A percentile compares a stretch with the other conserved stretches of the same genome.
Conservation (phyloP, 192 early-diverging fungal genomes). For the Dispira simplex region DNA sequence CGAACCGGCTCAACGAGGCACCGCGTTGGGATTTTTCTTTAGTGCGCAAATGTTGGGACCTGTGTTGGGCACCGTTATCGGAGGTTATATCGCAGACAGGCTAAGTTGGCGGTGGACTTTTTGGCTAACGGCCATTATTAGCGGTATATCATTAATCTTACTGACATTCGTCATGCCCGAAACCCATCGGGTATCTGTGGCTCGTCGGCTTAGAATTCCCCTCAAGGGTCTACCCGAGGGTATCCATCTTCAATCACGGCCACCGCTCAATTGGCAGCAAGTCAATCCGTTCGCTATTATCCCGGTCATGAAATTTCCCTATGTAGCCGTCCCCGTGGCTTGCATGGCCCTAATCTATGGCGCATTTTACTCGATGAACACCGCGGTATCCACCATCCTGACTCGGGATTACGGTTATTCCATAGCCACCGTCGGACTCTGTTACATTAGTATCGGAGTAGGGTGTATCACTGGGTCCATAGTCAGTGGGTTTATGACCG, state of each 20-base stretch:
- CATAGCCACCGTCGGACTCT: slow-evolving; percentile 25
- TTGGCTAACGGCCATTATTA: slow-evolving; percentile 36
- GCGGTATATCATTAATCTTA: slow-evolving; percentile 26
- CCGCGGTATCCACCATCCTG: slow-evolving; percentile 25
- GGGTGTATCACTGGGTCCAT: slow-evolving; percentile 26
- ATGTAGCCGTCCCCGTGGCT: slow-evolving; percentile 12
- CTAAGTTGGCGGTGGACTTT: slow-evolving; percentile 40
- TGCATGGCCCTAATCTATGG: slow-evolving; percentile 31
- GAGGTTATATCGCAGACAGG: slow-evolving; percentile 28
- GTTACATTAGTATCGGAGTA: slow-evolving; percentile 27
- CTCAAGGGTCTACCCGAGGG: slow-evolving; percentile 9
- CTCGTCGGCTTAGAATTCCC: slow-evolving; percentile 16
- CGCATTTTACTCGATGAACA: slow-evolving; percentile 29
- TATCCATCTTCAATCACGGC: not conserved
- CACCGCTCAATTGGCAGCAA: not conserved
- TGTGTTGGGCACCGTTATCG: slow-evolving; percentile 32
- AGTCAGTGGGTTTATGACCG: slow-evolving; percentile 23
- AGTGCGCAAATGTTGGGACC: slow-evolving; percentile 32
- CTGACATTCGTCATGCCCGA: slow-evolving; percentile 40
- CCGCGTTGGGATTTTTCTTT: slow-evolving; percentile 34
- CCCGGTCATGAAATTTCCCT: slow-evolving; percentile 1
- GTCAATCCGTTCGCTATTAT: not conserved
- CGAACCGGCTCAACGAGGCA: slow-evolving; percentile 30
- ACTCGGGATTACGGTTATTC: slow-evolving; percentile 22
- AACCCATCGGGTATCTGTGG: slow-evolving; percentile 28